phyloP scores from a whole-genome alignment of 768 basidiomycete genomes.

The Amanita rubescens region DNA sequence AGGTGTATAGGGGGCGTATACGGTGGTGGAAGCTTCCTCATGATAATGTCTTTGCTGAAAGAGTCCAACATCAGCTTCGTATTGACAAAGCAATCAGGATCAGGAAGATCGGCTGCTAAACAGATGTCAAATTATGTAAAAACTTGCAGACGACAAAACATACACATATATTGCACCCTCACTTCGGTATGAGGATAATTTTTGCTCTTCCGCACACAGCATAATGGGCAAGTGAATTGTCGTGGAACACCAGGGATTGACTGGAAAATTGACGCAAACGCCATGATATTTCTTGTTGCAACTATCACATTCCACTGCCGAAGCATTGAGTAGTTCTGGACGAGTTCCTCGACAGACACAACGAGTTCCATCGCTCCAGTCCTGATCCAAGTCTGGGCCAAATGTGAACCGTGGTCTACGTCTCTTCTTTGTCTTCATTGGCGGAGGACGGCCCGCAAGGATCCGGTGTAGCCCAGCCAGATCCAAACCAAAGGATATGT shows the following conservation, averaged over 20 bases:
- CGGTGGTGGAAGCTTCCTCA: constrained; percentile 58
- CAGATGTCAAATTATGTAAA: constrained; percentile 8
- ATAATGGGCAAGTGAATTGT: constrained; percentile 67
- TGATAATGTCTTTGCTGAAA: constrained; percentile 65
- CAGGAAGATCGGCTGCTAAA: constrained; percentile 33
- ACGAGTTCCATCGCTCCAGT: constrained; percentile 69
- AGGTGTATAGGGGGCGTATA: constrained; percentile 65
- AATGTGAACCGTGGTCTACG: constrained; percentile 57
- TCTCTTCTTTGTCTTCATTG: constrained; percentile 48
- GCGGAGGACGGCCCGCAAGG: constrained; percentile 57
- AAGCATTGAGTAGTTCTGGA: constrained; percentile 49
- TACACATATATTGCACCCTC: constrained; percentile 50
- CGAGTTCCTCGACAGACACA: constrained; percentile 77
- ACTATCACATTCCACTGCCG: constrained; percentile 56
- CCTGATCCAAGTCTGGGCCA: constrained; percentile 67
- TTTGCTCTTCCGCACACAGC: constrained; percentile 67
- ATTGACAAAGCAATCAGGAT: constrained; percentile 59
- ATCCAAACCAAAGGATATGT: constrained; percentile 77
- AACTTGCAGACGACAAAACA: constrained; percentile 10
- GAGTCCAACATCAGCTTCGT: constrained; percentile 67
- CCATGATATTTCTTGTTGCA: constrained; percentile 67
- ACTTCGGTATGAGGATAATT: constrained; percentile 71
- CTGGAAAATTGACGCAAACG: constrained; percentile 68
- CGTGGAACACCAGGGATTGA: constrained; percentile 27
- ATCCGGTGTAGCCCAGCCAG: constrained; percentile 78